Conservation (phyloP, 495 filamentous ascomycete genomes). For the Penicillium arizonense region DNA sequence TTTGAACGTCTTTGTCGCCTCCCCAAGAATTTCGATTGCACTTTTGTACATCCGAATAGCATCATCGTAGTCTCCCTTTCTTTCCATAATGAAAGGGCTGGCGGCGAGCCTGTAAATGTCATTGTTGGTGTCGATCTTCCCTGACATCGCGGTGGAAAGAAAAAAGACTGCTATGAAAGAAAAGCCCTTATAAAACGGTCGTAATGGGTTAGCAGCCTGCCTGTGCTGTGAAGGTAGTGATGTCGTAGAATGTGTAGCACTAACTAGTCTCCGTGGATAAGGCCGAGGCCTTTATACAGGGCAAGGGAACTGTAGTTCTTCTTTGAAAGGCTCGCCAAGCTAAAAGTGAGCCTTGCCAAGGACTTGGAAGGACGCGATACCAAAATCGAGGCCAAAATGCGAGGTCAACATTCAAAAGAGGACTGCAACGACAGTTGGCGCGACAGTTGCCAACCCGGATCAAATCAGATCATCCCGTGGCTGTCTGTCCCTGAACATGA, state of each 20-base stretch:
- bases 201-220: too few relatives aligned
- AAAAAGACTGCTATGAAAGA: background rate
- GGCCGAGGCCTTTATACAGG: background rate
- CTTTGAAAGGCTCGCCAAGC: background rate
- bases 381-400: too few relatives aligned
- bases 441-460: too few relatives aligned
- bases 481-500: too few relatives aligned
- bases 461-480: background rate
- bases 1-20: conserved; percentile 10
- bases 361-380: too few relatives aligned
- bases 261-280: too few relatives aligned
- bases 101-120: conserved; percentile 21
- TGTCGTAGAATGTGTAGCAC: too few relatives aligned
- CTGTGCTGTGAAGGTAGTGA: background rate
- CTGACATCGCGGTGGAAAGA: background rate
- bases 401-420: too few relatives aligned
- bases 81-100: conserved; percentile 9
- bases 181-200: too few relatives aligned
- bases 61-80: conserved; percentile 30
- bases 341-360: conserved; percentile 7
- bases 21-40: conserved; percentile 14
- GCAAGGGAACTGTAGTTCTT: background rate
- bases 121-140: conserved; percentile 15
- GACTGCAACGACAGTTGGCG: too few relatives aligned
- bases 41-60: conserved; percentile 27